These are phyloP conservation scores for Trichoderma breve DNA, from an alignment of 2,329 filamentous ascomycete species.

Conservation along the genomic window DNA sequence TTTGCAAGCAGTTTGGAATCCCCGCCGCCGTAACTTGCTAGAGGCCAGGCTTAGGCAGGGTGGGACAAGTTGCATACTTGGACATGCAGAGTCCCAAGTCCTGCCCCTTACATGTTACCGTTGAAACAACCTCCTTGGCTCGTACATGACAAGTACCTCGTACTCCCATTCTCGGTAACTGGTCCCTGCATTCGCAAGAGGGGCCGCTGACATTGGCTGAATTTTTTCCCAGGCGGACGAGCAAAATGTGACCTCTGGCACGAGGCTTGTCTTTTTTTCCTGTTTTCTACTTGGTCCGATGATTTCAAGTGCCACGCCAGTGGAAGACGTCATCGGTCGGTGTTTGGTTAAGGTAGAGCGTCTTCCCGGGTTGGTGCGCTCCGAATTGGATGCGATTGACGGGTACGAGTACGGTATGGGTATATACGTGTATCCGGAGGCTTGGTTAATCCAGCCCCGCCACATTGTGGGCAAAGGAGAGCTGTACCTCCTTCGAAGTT, in stretches of 20 bases:
- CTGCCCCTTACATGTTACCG: not conserved
- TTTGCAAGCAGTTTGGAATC: not conserved
- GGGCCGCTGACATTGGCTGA: not conserved
- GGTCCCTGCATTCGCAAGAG: not conserved
- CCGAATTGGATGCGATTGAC: not conserved
- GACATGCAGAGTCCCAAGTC: not conserved
- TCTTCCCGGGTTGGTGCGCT: not conserved
- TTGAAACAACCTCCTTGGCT: not conserved
- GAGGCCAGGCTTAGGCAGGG: not conserved
- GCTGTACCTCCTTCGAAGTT: too few relatives aligned
- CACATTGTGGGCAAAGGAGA: too few relatives aligned
- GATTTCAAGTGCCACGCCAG: not conserved
- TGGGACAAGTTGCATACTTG: not conserved
- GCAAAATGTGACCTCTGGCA: not conserved
- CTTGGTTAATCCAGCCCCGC: not conserved
- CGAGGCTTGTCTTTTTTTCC: not conserved
- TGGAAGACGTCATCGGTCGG: not conserved
- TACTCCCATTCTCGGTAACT: not conserved
- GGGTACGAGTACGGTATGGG: not conserved
- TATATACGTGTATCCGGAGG: not conserved
- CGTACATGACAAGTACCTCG: not conserved
- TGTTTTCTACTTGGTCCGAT: not conserved
- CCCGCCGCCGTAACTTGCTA: not conserved
- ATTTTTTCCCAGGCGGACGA: not conserved
- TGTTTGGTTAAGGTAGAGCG: not conserved